Evolutionary conservation across 2,329 filamentous ascomycete genomes (phyloP), one percentile per base, ranked within the genome.

Genomic region (Pseudopithomyces maydicus): DNA sequence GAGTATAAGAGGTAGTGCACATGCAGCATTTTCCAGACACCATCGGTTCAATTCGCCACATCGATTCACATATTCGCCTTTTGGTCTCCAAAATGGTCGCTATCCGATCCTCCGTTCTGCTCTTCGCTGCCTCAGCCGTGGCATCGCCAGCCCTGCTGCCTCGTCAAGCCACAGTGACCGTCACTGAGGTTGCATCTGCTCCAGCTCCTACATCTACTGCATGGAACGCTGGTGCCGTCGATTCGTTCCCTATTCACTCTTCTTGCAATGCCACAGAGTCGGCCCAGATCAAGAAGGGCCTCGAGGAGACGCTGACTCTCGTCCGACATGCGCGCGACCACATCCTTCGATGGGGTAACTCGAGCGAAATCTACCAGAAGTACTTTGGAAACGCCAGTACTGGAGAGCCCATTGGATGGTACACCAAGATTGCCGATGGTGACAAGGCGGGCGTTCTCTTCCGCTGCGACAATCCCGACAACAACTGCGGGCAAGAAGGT

Each of bases 401-500:
- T 2, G 81, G 82, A 20, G 80, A 82, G 59, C 81, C 84, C 3
- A 79, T 87, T 41, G 88, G 88, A 4, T 87, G 85, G 79, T 88
- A 82, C 62, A 84, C 88, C 52, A 82, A 84, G 56, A 78, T 90
- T 32, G 78, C 84, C 64, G 80, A 80, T 42, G 85, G 81, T 1
- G 82, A 89, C 72, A 85, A 84, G 66, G 76, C 77, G 0, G 80
- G 78, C 23, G 79, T 88, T 44, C 68, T 86, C 17, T 90, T 90
- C 79, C 84, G 88, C 19, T 90, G 88, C 64, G 88, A 91, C 58
- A 85, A 90, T 62, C 82, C 85, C 0, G 88, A 90, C 63, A 76
- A 80, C 19, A 90, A 90, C 76, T 90, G 88, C 56, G 60, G 45
- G 4, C 67, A 73, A 35, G 57, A 66, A 20, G 70, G 74, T 75